Conservation (phyloP, 2,329 filamentous ascomycete species). For the Colletotrichum filicis region DNA sequence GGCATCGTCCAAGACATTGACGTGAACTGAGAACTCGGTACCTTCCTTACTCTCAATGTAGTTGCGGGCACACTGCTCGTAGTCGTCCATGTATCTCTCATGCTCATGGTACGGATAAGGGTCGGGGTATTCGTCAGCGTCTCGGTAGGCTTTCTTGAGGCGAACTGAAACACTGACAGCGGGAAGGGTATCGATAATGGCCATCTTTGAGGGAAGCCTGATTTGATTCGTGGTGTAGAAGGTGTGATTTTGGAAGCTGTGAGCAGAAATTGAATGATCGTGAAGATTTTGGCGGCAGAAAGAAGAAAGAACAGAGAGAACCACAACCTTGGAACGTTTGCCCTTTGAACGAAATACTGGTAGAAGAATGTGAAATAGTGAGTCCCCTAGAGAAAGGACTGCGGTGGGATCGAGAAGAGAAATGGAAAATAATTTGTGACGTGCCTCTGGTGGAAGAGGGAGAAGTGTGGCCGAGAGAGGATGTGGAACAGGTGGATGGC, state of each 20-base stretch:
- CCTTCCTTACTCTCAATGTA: slow-evolving; percentile 46
- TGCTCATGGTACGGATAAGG: background rate
- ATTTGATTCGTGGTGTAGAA: background rate
- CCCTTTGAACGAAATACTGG: background rate
- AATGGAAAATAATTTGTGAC: background rate
- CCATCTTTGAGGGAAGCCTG: background rate
- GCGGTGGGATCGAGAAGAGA: background rate
- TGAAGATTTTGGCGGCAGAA: background rate
- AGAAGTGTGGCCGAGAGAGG: background rate
- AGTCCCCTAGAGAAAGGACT: background rate
- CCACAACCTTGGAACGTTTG: background rate
- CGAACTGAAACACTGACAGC: slow-evolving; percentile 13
- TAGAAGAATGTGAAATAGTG: background rate
- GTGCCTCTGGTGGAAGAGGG: background rate
- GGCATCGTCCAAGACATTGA: slow-evolving; percentile 27
- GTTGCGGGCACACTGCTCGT: slow-evolving; percentile 27
- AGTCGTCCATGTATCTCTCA: slow-evolving; percentile 15
- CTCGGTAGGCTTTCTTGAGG: background rate
- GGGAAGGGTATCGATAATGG: slow-evolving; percentile 19
- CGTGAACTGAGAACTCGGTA: slow-evolving; percentile 39
- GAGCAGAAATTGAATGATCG: background rate
- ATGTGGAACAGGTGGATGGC: background rate
- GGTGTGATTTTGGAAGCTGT: background rate
- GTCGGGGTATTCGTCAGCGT: slow-evolving; percentile 24
- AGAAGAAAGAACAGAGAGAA: background rate